Percentiles rank a stretch among this genome's conserved stretches.
Conservation (phyloP, 106 monocot species). For the Agapanthus africanus region DNA sequence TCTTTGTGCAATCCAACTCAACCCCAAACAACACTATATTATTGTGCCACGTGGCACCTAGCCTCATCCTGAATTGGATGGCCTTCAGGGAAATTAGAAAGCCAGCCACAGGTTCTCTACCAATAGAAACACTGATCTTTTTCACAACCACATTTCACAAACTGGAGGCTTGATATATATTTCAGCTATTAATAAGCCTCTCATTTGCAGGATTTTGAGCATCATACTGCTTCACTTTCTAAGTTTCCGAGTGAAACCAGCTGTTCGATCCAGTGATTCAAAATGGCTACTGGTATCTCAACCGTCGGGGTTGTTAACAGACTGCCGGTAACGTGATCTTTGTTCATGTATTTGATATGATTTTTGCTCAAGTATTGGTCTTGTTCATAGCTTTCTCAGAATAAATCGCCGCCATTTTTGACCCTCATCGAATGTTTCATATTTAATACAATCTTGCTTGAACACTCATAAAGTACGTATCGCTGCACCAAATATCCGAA, state of each 20-base stretch:
- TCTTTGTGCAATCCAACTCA: neutral
- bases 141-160: neutral
- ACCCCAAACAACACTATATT: neutral
- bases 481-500: no score
- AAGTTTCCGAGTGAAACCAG: neutral
- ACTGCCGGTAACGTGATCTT: neutral
- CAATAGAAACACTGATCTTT: neutral
- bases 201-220: neutral
- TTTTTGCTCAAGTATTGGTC: neutral
- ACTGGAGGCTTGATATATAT: neutral
- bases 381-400: neutral
- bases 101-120: constrained; percentile 7
- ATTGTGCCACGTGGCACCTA: constrained; percentile 11
- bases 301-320: constrained; percentile 21
- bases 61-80: constrained; percentile 15
- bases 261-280: neutral
- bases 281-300: constrained; percentile 14
- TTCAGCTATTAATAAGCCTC: neutral
- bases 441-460: neutral
- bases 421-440: neutral
- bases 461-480: neutral
- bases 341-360: neutral
- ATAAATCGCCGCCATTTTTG: neutral
- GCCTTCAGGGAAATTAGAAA: neutral
- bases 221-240: neutral